A percentile compares a stretch with the other conserved stretches of the same genome.
Conservation (phyloP, 495 filamentous ascomycete species). For the Pseudevernia furfuracea region DNA sequence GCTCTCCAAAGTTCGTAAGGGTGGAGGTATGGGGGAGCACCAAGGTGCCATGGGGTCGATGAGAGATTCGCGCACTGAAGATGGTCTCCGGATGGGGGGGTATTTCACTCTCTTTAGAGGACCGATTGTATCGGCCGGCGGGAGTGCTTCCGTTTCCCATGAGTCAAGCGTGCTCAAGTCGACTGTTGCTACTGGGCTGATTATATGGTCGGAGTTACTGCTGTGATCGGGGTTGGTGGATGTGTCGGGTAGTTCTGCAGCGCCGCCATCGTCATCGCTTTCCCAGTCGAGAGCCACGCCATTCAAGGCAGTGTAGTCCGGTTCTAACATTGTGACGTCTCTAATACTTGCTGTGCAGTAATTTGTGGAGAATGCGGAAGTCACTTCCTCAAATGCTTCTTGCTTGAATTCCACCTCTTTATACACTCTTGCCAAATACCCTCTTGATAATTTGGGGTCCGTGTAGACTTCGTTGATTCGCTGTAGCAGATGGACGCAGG, state of each 20-base stretch:
- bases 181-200: constrained; percentile 17
- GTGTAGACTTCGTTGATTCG: constrained; percentile 39
- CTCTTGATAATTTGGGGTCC: constrained; percentile 19
- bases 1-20: not conserved
- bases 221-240: constrained; percentile 5
- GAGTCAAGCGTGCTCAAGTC: constrained; percentile 14
- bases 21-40: not conserved
- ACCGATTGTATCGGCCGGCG: not conserved
- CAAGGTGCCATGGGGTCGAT: constrained; percentile 8
- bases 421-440: constrained; percentile 23
- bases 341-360: constrained; percentile 23
- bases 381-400: constrained; percentile 18
- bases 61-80: constrained; percentile 5
- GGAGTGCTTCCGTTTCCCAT: constrained; percentile 8
- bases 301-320: constrained; percentile 7
- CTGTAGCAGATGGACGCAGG: constrained; percentile 50
- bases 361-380: constrained; percentile 13
- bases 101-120: constrained; percentile 4
- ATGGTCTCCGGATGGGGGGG: constrained; percentile 10
- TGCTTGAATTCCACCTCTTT: constrained; percentile 18
- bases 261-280: not conserved
- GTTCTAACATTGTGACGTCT: constrained; percentile 16
- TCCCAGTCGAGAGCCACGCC: constrained; percentile 7
- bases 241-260: constrained; percentile 20
- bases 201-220: constrained; percentile 5